These are phyloP conservation scores for Daldinia caldariorum DNA, from an alignment of 495 filamentous ascomycete genomes.

Conservation along the genomic window DNA sequence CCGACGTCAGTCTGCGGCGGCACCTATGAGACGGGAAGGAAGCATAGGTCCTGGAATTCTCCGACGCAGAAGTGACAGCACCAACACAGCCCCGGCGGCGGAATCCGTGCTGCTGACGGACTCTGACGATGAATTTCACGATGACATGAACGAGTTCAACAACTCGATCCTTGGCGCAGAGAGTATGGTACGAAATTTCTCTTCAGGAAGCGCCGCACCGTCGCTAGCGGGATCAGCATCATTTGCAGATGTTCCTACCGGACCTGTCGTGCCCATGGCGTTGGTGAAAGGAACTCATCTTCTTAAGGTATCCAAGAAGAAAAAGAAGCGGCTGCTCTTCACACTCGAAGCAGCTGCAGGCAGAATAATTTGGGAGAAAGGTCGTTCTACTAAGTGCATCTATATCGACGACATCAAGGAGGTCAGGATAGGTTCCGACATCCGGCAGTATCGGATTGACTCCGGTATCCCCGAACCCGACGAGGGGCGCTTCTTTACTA, in stretches of 20 bases:
- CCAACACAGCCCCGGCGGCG: constrained; percentile 63
- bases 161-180: constrained; percentile 44
- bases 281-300: constrained; percentile 80
- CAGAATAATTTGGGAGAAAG: constrained; percentile 87
- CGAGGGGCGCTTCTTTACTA: constrained; percentile 83
- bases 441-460: constrained; percentile 88
- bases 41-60: constrained; percentile 90
- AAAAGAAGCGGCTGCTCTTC: constrained; percentile 78
- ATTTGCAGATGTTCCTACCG: constrained; percentile 55
- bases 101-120: constrained; percentile 67
- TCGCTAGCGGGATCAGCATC: constrained; percentile 51
- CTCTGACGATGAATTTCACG: constrained; percentile 69
- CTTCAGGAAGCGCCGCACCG: constrained; percentile 52
- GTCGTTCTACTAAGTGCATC: constrained; percentile 79
- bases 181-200: constrained; percentile 44
- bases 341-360: constrained; percentile 80
- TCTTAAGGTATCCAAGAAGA: constrained; percentile 82
- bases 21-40: constrained; percentile 78
- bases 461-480: constrained; percentile 69
- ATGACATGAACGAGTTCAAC: constrained; percentile 48
- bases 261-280: constrained; percentile 73
- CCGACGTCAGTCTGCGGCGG: constrained; percentile 76
- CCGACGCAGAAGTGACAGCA: constrained; percentile 87
- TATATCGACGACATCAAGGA: constrained; percentile 96
- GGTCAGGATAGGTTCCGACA: constrained; percentile 85